Evolutionary conservation across 768 basidiomycete genomes (phyloP).

Genomic region (Mycena vulgaris): DNA sequence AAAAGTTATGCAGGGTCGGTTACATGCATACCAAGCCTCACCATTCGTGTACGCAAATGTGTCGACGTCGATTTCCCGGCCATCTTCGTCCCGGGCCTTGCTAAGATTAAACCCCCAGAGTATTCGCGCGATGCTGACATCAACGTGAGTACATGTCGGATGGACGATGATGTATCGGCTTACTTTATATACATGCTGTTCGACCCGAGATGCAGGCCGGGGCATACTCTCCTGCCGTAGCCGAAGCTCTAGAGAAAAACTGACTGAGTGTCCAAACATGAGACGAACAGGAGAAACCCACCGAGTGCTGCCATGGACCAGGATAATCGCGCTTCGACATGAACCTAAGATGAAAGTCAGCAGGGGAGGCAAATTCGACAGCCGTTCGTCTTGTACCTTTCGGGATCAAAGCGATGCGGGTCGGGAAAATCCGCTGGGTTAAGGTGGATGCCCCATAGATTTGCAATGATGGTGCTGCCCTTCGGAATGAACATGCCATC

Average conservation of each 20-base stretch:
- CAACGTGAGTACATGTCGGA: not conserved
- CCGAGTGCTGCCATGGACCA: slow-evolving; percentile 39
- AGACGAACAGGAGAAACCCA: not conserved
- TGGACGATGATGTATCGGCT: not conserved
- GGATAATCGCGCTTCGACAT: slow-evolving; percentile 38
- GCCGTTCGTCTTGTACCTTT: slow-evolving; percentile 15
- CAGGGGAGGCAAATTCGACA: not conserved
- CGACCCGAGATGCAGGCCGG: slow-evolving; percentile 29
- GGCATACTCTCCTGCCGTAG: slow-evolving; percentile 36
- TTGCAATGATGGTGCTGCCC: slow-evolving; percentile 55
- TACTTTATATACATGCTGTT: slow-evolving; percentile 37
- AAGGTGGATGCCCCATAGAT: slow-evolving; percentile 44
- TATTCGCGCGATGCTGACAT: slow-evolving; percentile 34
- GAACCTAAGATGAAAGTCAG: slow-evolving; percentile 9
- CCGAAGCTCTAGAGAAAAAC: slow-evolving; percentile 24
- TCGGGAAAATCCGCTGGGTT: slow-evolving; percentile 35
- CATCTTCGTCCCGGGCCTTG: slow-evolving; percentile 33
- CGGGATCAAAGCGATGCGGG: slow-evolving; percentile 35
- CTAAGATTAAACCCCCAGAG: slow-evolving; percentile 36
- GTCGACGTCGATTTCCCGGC: slow-evolving; percentile 34
- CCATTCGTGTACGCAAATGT: slow-evolving; percentile 39
- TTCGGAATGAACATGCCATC: slow-evolving; percentile 58
- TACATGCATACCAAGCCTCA: not conserved
- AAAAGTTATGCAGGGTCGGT: not conserved
- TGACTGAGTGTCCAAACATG: not conserved